Evolutionary conservation across 176 grass and related monocot genomes (phyloP), one percentile per base, ranked within the genome.

Genomic region (Guadua angustifolia): DNA sequence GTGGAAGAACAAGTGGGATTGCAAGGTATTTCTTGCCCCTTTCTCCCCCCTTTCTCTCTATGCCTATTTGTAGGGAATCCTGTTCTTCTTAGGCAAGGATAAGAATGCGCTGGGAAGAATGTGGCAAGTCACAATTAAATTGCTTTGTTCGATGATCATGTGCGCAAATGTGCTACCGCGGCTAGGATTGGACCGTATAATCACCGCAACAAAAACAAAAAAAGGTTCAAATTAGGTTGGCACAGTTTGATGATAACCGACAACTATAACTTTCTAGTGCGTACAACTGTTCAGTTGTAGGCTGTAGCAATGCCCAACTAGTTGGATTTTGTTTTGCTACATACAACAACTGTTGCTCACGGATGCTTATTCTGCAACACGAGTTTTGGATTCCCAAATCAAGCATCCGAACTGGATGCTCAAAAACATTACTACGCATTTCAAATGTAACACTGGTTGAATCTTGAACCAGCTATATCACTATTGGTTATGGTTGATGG

Each of bases 1-100:
- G 94, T 93, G 95, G 90, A 94, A 90, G 87, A 63, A 32, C 71
- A 95, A 94, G 66, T 95, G 89, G 85, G 88, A 91, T 69, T 91
- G 71, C 83, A 93, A 94, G 95, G 95, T 97, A 73, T 19, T 36
- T 33, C 21, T 56, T 3, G 7, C 21, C 35, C 61, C 9, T 13
- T 64, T 10, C 1, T 2, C 43, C 9, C 55, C 49, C 36, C 43
- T 55, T 69, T 45, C 32, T 52, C 69, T 25, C 16, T 7, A 12
- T 36, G 3, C 29, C 15, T 8, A 17, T 49, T 35, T 35, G 15
- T 12, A 19, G 63, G 38, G 75, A 58, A 46, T 91, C 73, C 40
- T 12, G 44, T 62, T n/a, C 13, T 69, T 38, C 58, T 43, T 73
- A 73, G 50, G 70, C 50, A 12, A 12, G 21, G 70, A 75, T 75